Evolutionary conservation across 352 stramenopile species (phyloP), one percentile per base, ranked within the genome.

Genomic region (Phytophthora megakarya): DNA sequence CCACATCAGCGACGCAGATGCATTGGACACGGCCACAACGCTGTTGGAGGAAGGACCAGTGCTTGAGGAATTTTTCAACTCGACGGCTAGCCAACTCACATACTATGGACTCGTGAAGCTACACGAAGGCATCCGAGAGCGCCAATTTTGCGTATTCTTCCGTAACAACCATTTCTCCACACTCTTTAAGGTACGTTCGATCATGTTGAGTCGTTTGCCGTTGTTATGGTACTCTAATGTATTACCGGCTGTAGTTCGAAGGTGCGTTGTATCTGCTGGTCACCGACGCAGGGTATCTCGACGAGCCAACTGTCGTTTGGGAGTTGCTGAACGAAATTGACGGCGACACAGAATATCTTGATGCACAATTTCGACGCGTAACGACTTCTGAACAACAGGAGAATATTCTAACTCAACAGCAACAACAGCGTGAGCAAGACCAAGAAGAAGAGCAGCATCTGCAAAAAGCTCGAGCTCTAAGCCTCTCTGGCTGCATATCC

Each of bases 111-210:
- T 99, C 18, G 68, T 91, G 15, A 88, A 94, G 65, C 76, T 99
- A 18, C 93, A 99, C 65, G 87, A 97, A 72, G 78, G 95, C 19
- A 39, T 99, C 8, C 80, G 84, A 10, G 88, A 98, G 51, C 84
- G 93, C 21, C 78, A 97, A 55, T 75, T 99, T 19, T 95, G 78
- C 19, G 94, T 98, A 12, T 99, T 99, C 73, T 99, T 99, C 67
- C 95, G 97, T 19, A 99, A 99, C 83, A 99, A 99, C 65, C 97
- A 99, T 60, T 99, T 99, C 66, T 96, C 86, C 16, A 99, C 96
- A 1, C 66, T 99, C 15, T 98, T 98, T 47, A 98, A 96, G 81
- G 84, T 93, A 62, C 32, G 58, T 26, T 43, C 10, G 9, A 19
- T 32, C 21, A n/a, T 23, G 18, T 35, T 35, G 40, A 19, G 39